A percentile compares a stretch with the other conserved stretches of the same genome.
phyloP scores from a whole-genome alignment of 2,329 filamentous ascomycete species.

The Trichoderma sp. region DNA sequence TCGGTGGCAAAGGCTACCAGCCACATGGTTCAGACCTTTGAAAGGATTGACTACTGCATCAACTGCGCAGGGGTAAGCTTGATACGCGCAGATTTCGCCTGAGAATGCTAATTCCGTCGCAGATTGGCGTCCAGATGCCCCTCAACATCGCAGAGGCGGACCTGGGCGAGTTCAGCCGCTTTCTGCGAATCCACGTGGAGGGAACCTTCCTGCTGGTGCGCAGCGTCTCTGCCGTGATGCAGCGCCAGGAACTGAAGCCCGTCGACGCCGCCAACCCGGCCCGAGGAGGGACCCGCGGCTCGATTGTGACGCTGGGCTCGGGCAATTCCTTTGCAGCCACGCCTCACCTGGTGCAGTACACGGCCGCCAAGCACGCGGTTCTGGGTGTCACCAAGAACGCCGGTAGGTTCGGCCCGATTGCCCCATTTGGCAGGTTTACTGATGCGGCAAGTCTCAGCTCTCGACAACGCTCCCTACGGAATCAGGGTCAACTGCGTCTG shows the following conservation, averaged over 20 bases:
- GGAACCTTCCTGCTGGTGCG: slow-evolving; percentile 26
- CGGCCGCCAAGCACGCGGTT: slow-evolving; percentile 27
- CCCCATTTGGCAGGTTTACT: not conserved
- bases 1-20: slow-evolving; percentile 22
- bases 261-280: not conserved
- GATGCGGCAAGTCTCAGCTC: slow-evolving; percentile 12
- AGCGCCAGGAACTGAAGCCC: slow-evolving; percentile 20
- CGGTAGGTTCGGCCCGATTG: slow-evolving; percentile 19
- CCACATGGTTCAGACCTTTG: slow-evolving; percentile 20
- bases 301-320: slow-evolving; percentile 27
- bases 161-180: slow-evolving; percentile 23
- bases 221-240: slow-evolving; percentile 23
- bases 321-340: slow-evolving; percentile 26
- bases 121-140: slow-evolving; percentile 21
- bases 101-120: not conserved
- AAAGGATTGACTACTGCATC: slow-evolving; percentile 30
- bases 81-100: not conserved
- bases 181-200: slow-evolving; percentile 25
- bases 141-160: slow-evolving; percentile 24
- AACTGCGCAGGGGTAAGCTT: slow-evolving; percentile 26
- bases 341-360: slow-evolving; percentile 25
- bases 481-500: slow-evolving; percentile 32
- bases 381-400: slow-evolving; percentile 27
- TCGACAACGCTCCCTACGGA: slow-evolving; percentile 24
- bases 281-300: slow-evolving; percentile 25